A percentile compares a stretch with the other conserved stretches of the same genome.
phyloP scores from a whole-genome alignment of 1,284 basidiomycete species.

The Ceratorhiza oryzae-sativae region DNA sequence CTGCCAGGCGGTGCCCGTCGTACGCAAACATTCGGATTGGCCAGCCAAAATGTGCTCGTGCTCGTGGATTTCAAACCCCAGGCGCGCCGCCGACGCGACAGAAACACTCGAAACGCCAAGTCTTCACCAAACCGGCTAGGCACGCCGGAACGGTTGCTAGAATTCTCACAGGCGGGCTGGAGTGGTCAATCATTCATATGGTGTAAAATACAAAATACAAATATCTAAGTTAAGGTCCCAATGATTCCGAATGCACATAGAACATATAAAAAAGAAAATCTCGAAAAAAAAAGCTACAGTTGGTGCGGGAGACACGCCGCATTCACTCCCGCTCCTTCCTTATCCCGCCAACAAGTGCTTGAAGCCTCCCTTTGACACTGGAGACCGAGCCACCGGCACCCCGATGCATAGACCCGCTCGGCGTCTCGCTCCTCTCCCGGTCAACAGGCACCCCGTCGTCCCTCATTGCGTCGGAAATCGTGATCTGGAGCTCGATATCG shows the following conservation, averaged over 20 bases:
- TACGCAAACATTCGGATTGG: no score
- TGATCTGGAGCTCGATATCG: slow-evolving; percentile 29
- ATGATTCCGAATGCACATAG: background rate
- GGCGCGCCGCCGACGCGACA: no score
- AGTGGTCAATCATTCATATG: background rate
- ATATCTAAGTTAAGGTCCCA: background rate
- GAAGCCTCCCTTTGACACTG: slow-evolving; percentile 8
- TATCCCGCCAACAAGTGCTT: slow-evolving; percentile 26
- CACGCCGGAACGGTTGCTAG: no score
- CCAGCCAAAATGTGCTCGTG: no score
- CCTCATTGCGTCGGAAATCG: slow-evolving; percentile 10
- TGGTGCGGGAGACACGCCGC: background rate
- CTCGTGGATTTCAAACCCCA: no score
- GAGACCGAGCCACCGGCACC: slow-evolving; percentile 14
- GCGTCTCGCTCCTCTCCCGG: slow-evolving; percentile 16
- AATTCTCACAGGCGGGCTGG: background rate
- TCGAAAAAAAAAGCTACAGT: background rate
- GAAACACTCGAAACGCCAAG: no score
- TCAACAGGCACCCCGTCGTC: background rate
- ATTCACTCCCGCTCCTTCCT: slow-evolving; percentile 11
- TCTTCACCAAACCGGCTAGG: no score
- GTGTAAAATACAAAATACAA: background rate
- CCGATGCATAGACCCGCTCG: slow-evolving; percentile 17
- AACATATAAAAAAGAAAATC: background rate
- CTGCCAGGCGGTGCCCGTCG: no score